A percentile compares a stretch with the other conserved stretches of the same genome.
phyloP scores from a whole-genome alignment of 2,329 filamentous ascomycete species.

The Saccharata proteae region DNA sequence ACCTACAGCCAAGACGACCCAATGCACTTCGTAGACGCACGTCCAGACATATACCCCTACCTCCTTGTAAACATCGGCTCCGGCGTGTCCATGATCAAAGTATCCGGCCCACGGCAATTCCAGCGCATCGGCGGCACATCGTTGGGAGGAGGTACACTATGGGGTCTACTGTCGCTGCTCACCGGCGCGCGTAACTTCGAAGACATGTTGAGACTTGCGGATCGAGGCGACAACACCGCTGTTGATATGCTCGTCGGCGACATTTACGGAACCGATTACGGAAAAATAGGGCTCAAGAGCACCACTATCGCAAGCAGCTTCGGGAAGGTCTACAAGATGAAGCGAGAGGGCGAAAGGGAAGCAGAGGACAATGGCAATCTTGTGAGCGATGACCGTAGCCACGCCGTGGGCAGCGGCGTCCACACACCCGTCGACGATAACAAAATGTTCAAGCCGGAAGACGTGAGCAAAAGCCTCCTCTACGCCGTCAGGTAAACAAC shows the following conservation, averaged over 20 bases:
- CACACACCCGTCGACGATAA: not conserved
- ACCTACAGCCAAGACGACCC: slow-evolving; percentile 76
- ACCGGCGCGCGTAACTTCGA: slow-evolving; percentile 95
- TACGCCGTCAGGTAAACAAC: slow-evolving; percentile 63
- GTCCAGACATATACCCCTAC: slow-evolving; percentile 84
- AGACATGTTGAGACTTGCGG: slow-evolving; percentile 89
- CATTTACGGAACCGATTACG: slow-evolving; percentile 93
- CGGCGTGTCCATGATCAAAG: slow-evolving; percentile 93
- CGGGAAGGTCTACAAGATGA: slow-evolving; percentile 91
- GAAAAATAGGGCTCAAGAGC: slow-evolving; percentile 90
- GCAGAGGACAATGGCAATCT: slow-evolving; percentile 57
- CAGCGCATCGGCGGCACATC: slow-evolving; percentile 91
- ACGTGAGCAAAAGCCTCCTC: slow-evolving; percentile 81
- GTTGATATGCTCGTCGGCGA: slow-evolving; percentile 97
- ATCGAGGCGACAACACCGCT: slow-evolving; percentile 77
- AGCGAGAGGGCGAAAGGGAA: slow-evolving; percentile 65
- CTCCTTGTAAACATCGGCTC: slow-evolving; percentile 97
- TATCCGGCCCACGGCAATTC: slow-evolving; percentile 76
- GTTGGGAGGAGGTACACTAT: slow-evolving; percentile 90
- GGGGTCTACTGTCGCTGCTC: slow-evolving; percentile 82
- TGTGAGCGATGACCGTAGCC: slow-evolving; percentile 12
- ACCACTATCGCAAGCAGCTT: slow-evolving; percentile 94
- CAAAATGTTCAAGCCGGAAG: slow-evolving; percentile 61
- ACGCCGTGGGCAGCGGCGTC: slow-evolving; percentile 10
- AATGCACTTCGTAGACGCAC: slow-evolving; percentile 74